phyloP scores from a whole-genome alignment of 2,329 filamentous ascomycete genomes.

The Lachnellula suecica region DNA sequence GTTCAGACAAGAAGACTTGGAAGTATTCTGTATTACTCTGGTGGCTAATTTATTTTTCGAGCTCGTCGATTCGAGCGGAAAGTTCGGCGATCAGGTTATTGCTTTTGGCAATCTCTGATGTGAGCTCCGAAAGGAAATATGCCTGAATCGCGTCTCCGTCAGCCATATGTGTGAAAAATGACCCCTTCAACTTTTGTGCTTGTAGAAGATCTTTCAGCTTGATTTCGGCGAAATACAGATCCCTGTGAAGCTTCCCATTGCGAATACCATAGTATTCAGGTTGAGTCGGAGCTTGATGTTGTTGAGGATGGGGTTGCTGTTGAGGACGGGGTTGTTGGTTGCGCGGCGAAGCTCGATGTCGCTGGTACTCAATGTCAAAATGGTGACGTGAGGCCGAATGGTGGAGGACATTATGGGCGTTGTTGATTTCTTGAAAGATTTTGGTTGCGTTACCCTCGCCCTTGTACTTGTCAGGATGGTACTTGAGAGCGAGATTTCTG shows the following conservation, averaged over 20 bases:
- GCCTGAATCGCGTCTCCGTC: not conserved
- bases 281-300: not conserved
- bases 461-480: constrained; percentile 1
- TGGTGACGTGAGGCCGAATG: not conserved
- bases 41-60: not conserved
- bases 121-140: not conserved
- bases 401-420: not conserved
- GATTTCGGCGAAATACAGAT: not conserved
- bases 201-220: not conserved
- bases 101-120: not conserved
- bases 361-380: not conserved
- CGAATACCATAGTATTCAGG: not conserved
- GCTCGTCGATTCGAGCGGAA: not conserved
- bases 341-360: no score
- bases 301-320: not conserved
- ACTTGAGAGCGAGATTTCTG: not conserved
- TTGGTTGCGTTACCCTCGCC: not conserved
- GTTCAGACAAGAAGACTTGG: not conserved
- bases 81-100: not conserved
- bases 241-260: not conserved
- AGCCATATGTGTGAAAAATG: not conserved
- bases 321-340: not conserved
- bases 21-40: not conserved
- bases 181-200: not conserved
- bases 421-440: not conserved